phyloP scores from a whole-genome alignment of 2,329 filamentous ascomycete genomes.

The Chaetomiaceae sp. region DNA sequence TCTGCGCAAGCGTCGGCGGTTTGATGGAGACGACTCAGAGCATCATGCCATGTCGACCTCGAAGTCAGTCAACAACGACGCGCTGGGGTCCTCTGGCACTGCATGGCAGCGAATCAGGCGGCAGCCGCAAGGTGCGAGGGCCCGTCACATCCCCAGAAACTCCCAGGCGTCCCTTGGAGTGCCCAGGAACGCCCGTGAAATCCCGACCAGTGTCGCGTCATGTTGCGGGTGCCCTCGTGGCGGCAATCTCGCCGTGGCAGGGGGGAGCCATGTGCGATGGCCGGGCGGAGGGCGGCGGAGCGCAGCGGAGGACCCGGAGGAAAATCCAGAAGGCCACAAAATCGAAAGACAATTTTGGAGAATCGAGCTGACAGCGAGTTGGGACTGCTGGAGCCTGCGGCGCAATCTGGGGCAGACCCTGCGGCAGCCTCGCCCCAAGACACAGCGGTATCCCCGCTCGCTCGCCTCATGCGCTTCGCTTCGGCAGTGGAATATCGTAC shows the following conservation, averaged over 20 bases:
- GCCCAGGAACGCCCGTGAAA: slow-evolving; percentile 1
- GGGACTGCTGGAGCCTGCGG: background rate
- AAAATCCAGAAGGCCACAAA: background rate
- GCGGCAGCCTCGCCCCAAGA: slow-evolving; percentile 7
- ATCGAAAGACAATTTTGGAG: slow-evolving; percentile 7
- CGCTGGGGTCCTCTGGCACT: too few species aligned
- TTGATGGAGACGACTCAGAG: background rate
- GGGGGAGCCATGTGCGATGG: background rate
- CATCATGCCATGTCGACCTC: background rate
- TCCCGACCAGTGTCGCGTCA: slow-evolving; percentile 7
- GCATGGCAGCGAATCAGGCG: background rate
- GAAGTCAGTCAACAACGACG: background rate
- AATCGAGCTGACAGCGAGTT: background rate
- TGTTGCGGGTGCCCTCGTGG: background rate
- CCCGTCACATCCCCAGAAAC: background rate
- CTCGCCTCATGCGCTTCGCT: background rate
- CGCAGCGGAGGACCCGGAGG: slow-evolving; percentile 11
- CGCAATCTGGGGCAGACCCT: background rate
- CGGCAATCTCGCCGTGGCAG: background rate
- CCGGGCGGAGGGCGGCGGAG: slow-evolving; percentile 2
- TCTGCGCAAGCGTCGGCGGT: too few species aligned
- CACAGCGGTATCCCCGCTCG: slow-evolving; percentile 4
- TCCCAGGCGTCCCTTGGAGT: too few species aligned
- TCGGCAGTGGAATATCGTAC: slow-evolving; percentile 16
- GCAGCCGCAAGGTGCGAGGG: background rate